Base-by-base conservation (phyloP, 1,139 yeast genomes). In the Casaregolazyma lundiana region DNA sequence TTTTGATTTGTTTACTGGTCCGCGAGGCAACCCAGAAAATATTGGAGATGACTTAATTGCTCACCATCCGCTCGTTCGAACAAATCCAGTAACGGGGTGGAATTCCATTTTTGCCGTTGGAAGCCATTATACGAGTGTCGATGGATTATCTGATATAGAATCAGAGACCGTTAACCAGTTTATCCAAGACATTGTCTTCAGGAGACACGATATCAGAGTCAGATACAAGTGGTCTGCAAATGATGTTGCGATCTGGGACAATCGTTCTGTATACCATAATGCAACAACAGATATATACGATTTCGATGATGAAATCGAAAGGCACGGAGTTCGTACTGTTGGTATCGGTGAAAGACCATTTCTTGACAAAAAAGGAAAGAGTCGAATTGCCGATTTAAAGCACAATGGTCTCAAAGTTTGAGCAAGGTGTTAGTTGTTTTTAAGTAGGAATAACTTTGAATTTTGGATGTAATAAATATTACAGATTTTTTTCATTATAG, bases 321-420 rank as follows among this genome's bases (percentile, higher is more conserved):
- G 83, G 61, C 82, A 76, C 52, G 83, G 82, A 24, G 76, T 78
- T 24, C 69, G 84, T 59, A 82, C 77, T 18, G 77, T 80, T 6
- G 68, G 81, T 1, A 69, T 78, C 54, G 83, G 80, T 34, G 83
- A 78, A 51, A 61, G 64, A 37, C 82, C 82, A 26, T 72, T 49
- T 63, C 77, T 73, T 58, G 80, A 78, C 55, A 70, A 73, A 17
- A 58, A 65, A 19, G 74, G 81, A 20, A 72, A 73, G 58, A 71
- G 80, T 30, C 15, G 43, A 24, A 8, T n/a, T 22, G 43, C 43
- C 29, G 43, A 40, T 18, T 15, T 40, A n/a, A 18, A 29, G 4
- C 37, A 40, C 9, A 29, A 15, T 6, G 43, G 43, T 11, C 35
- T 40, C 21, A 26, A 30, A 16, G 34, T 29, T 40, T 40, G 19